These are phyloP conservation scores for Astrephomene gubernaculifera DNA, from an alignment of 139 green algal species.

Conservation along the genomic window DNA sequence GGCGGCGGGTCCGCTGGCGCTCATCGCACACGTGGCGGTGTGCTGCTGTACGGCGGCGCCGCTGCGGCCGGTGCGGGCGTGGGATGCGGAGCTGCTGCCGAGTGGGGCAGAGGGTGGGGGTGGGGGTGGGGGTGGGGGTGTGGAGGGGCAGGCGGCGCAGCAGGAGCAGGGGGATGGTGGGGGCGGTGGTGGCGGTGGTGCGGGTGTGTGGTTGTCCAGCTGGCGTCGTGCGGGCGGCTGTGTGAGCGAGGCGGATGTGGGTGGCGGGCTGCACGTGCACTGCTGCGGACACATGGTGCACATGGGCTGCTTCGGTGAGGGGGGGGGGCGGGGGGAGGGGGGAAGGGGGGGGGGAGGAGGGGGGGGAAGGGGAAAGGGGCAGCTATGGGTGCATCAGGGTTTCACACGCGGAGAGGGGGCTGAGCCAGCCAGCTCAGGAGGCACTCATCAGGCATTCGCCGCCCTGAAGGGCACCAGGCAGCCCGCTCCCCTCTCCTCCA, in stretches of 20 bases:
- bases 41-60: constrained; percentile 1
- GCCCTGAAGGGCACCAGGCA: too few relatives aligned
- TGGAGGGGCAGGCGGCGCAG: background rate
- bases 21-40: constrained; percentile 12
- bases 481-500: too few relatives aligned
- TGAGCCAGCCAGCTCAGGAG: too few relatives aligned
- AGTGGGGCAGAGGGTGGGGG: background rate
- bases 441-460: too few relatives aligned
- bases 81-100: background rate
- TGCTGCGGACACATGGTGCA: constrained; percentile 46
- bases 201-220: background rate
- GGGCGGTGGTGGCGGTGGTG: background rate
- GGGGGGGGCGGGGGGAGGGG: background rate
- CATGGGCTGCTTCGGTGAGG: constrained; percentile 18
- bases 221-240: background rate
- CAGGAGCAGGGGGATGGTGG: background rate
- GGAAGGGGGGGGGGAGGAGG: too few relatives aligned
- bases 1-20: constrained; percentile 4
- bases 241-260: constrained; percentile 24
- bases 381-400: too few relatives aligned
- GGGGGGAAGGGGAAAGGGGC: too few relatives aligned
- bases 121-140: background rate
- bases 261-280: constrained; percentile 20
- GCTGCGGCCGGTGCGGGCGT: background rate
- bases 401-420: too few relatives aligned